Evolutionary conservation across 345 rosid genomes (phyloP).

Genomic region (Eucalyptus cladocalyx): DNA sequence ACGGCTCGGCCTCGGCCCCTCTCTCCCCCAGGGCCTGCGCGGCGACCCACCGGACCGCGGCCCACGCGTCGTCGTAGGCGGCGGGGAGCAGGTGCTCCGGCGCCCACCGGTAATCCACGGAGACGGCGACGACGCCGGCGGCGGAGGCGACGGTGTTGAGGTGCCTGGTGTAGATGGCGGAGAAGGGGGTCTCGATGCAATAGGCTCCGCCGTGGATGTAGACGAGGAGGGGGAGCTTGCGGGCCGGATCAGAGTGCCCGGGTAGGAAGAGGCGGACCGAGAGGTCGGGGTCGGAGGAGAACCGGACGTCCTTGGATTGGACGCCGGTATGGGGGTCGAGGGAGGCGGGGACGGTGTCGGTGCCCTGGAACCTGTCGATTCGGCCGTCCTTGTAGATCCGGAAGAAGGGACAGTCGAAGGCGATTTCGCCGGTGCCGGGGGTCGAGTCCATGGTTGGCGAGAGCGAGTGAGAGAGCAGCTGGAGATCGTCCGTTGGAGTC

Average conservation of each 20-base stretch:
- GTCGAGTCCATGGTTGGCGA: background rate
- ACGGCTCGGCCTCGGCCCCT: background rate
- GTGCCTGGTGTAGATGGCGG: background rate
- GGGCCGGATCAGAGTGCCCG: background rate
- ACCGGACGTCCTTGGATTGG: conserved; percentile 3
- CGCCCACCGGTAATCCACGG: conserved; percentile 31
- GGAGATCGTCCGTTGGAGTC: background rate
- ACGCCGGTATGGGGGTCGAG: conserved; percentile 8
- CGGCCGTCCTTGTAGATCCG: conserved; percentile 17
- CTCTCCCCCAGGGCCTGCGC: background rate
- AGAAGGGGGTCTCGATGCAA: conserved; percentile 10
- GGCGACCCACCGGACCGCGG: conserved; percentile 23
- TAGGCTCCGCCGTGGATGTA: conserved; percentile 16
- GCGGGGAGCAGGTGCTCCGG: conserved; percentile 30
- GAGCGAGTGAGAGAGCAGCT: background rate
- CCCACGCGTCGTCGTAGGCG: conserved; percentile 32
- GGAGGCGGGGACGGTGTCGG: background rate
- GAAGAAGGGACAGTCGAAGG: conserved; percentile 15
- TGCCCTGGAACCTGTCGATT: background rate
- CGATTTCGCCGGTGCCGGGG: background rate
- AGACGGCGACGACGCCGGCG: conserved; percentile 15
- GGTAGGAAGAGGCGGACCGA: conserved; percentile 14
- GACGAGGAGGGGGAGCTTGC: conserved; percentile 13
- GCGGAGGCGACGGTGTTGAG: conserved; percentile 6
- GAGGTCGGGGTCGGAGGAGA: conserved; percentile 1